Percentiles rank a stretch among this genome's conserved stretches.
phyloP scores from a whole-genome alignment of 2,329 filamentous ascomycete genomes.

The Fusarium robinianum region DNA sequence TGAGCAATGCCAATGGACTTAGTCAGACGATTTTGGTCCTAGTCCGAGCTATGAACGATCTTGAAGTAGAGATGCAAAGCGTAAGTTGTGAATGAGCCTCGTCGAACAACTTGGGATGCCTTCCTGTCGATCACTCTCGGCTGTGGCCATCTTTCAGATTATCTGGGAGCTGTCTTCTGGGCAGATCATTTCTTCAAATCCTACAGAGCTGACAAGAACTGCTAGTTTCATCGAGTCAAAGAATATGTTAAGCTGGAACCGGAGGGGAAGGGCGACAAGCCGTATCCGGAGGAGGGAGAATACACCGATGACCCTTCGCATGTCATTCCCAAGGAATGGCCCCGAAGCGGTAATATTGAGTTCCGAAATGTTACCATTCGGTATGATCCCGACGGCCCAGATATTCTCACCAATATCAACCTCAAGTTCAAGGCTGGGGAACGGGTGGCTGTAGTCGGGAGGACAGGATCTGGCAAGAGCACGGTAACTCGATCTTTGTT shows the following conservation, averaged over 20 bases:
- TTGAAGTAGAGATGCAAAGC: conserved; percentile 61
- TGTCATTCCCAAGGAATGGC: conserved; percentile 51
- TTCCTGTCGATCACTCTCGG: too few species aligned
- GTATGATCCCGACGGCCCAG: conserved; percentile 50
- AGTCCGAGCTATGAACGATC: conserved; percentile 59
- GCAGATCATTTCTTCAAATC: not conserved
- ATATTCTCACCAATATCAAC: conserved; percentile 56
- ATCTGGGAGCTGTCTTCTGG: too few species aligned
- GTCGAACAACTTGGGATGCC: too few species aligned
- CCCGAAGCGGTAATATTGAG: conserved; percentile 52
- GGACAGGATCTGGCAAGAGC: conserved; percentile 82
- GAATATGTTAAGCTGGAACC: conserved; percentile 53
- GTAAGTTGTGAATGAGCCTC: too few species aligned
- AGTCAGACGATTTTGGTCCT: conserved; percentile 56
- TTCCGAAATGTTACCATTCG: conserved; percentile 57
- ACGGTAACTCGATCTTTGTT: conserved; percentile 61
- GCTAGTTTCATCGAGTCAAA: conserved; percentile 53
- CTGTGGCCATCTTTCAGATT: too few species aligned
- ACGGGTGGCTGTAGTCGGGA: conserved; percentile 77
- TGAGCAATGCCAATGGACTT: conserved; percentile 59
- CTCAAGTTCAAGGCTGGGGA: conserved; percentile 66
- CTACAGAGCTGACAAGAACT: conserved; percentile 18
- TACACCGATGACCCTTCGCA: conserved; percentile 47
- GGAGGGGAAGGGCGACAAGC: conserved; percentile 49
- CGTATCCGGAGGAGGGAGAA: conserved; percentile 45